phyloP scores from a whole-genome alignment of 1,139 yeast genomes.

The Meyerozyma athensensis region DNA sequence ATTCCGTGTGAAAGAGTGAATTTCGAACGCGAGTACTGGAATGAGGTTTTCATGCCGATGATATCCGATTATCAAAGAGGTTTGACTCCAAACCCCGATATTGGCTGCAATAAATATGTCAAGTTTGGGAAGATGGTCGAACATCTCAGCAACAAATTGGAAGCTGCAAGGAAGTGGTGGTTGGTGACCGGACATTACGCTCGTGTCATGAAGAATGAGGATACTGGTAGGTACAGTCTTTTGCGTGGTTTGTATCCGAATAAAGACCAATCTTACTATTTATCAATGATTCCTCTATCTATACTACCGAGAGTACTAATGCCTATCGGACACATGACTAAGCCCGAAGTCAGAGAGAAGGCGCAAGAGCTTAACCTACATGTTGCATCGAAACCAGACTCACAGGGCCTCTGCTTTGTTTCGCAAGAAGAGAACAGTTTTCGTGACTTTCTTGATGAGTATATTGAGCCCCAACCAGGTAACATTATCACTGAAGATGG shows the following conservation, averaged over 20 bases:
- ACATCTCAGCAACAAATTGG: conserved; percentile 40
- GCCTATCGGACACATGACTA: conserved; percentile 76
- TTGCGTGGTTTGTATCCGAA: conserved; percentile 53
- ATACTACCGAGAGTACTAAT: conserved; percentile 52
- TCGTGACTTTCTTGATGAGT: conserved; percentile 70
- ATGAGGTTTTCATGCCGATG: conserved; percentile 90
- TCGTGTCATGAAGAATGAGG: conserved; percentile 40
- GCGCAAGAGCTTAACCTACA: conserved; percentile 55
- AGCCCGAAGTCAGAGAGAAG: conserved; percentile 66
- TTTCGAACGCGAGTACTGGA: conserved; percentile 91
- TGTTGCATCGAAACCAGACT: conserved; percentile 78
- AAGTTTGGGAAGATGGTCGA: conserved; percentile 78
- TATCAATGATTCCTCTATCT: conserved; percentile 57
- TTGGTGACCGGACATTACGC: conserved; percentile 94
- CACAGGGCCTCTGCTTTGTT: conserved; percentile 94
- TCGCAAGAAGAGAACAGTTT: conserved; percentile 69
- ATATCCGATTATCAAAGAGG: conserved; percentile 65
- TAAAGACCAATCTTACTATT: conserved; percentile 90
- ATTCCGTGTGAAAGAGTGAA: conserved; percentile 75
- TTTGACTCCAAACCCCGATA: conserved; percentile 91
- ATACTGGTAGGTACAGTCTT: conserved; percentile 38
- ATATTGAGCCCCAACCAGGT: conserved; percentile 69
- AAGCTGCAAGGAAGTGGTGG: conserved; percentile 54
- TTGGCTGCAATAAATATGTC: conserved; percentile 76
- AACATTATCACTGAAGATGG: conserved; percentile 73